Percentiles rank a stretch among this genome's conserved stretches.
Evolutionary conservation across 208 protist species (phyloP).

Genomic region (Herpetomonas tarakana): DNA sequence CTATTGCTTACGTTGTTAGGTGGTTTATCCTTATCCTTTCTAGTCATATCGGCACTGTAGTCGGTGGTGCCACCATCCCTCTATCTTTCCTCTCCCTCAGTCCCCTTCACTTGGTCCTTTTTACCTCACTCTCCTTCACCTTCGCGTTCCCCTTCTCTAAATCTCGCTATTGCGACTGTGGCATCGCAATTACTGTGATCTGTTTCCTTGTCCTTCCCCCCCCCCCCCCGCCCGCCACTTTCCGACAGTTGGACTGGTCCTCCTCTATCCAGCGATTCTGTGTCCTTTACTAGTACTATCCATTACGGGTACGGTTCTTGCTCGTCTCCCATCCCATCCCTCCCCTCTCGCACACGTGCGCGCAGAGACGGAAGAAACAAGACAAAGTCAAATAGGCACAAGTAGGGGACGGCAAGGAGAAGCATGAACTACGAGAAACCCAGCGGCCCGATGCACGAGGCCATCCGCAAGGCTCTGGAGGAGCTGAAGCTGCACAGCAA

Average conservation of each 20-base stretch:
- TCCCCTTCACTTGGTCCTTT: neutral
- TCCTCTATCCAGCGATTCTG: neutral
- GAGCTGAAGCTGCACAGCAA: constrained; percentile 64
- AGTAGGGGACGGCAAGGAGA: too few species aligned
- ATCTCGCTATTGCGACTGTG: neutral
- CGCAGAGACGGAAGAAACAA: too few species aligned
- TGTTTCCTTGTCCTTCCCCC: constrained; percentile 3
- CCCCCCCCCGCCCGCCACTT: neutral
- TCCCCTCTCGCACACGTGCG: neutral
- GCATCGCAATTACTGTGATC: neutral
- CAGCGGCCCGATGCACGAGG: constrained; percentile 60
- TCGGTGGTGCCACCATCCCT: too few species aligned
- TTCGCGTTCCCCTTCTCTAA: too few species aligned
- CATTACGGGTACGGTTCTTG: too few species aligned
- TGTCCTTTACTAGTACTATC: neutral
- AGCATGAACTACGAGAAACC: constrained; percentile 58
- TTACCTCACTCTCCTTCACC: neutral
- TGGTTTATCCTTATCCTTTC: too few species aligned
- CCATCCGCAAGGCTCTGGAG: constrained; percentile 60
- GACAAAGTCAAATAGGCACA: too few species aligned
- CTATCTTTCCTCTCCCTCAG: neutral
- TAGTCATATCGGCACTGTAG: too few species aligned
- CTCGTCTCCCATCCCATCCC: neutral
- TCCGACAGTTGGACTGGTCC: neutral
- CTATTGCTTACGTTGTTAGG: too few species aligned